phyloP scores from a whole-genome alignment of 2,329 filamentous ascomycete genomes.

The Trichophyton mentagrophytes region DNA sequence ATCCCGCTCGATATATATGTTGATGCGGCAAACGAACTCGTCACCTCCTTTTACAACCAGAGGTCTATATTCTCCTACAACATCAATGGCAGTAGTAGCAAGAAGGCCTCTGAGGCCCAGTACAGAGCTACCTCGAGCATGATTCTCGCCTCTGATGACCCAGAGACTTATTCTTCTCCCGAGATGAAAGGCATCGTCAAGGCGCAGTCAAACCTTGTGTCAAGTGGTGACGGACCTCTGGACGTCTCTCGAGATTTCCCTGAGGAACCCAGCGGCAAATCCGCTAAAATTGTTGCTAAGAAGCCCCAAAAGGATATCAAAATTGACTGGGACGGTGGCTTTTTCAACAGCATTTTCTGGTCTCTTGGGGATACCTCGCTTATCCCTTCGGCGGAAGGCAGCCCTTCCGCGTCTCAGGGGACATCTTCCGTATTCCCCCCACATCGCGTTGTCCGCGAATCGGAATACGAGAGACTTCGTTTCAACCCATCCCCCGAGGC shows the following conservation, averaged over 20 bases:
- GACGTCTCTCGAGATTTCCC: slow-evolving; percentile 7
- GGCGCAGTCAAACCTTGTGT: slow-evolving; percentile 63
- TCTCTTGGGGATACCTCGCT: slow-evolving; percentile 49
- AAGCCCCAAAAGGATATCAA: slow-evolving; percentile 48
- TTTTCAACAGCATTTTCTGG: slow-evolving; percentile 72
- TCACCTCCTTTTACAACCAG: slow-evolving; percentile 31
- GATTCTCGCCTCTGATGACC: slow-evolving; percentile 69
- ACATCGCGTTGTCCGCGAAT: background rate
- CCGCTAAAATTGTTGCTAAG: slow-evolving; percentile 4
- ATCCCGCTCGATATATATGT: slow-evolving; percentile 60
- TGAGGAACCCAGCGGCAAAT: background rate
- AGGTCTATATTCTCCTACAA: slow-evolving; percentile 7
- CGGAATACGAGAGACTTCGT: slow-evolving; percentile 13
- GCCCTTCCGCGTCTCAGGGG: slow-evolving; percentile 17
- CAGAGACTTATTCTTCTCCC: slow-evolving; percentile 53
- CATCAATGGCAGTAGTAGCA: slow-evolving; percentile 9
- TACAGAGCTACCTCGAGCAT: slow-evolving; percentile 25
- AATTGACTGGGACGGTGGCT: slow-evolving; percentile 79
- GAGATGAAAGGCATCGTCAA: slow-evolving; percentile 43
- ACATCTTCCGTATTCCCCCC: slow-evolving; percentile 9
- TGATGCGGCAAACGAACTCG: slow-evolving; percentile 44
- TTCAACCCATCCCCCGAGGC: slow-evolving; percentile 31
- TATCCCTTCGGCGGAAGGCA: slow-evolving; percentile 26
- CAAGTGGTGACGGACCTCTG: slow-evolving; percentile 60
- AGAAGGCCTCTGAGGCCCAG: slow-evolving; percentile 33